phyloP scores from a whole-genome alignment of 805 yeast genomes.

The Candida maesae region DNA sequence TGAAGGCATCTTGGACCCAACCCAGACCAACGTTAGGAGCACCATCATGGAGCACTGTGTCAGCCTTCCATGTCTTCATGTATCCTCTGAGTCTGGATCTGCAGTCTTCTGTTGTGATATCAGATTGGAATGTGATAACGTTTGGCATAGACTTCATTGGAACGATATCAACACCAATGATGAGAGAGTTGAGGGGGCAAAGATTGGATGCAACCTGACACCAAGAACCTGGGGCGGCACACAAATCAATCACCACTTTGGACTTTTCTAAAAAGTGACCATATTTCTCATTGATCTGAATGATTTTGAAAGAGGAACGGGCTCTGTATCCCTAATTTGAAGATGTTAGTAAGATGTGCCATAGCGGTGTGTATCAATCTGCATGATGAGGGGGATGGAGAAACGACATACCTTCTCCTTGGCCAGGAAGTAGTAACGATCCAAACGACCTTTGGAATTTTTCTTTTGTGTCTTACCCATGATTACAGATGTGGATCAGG shows the following conservation, averaged over 20 bases:
- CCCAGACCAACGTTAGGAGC: conserved; percentile 99
- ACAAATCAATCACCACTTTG: conserved; percentile 92
- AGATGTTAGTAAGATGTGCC: no score
- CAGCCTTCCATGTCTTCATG: conserved; percentile 98
- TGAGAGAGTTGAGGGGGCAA: conserved; percentile 89
- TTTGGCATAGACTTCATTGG: conserved; percentile 97
- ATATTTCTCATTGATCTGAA: conserved; percentile 93
- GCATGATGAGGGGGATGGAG: not conserved
- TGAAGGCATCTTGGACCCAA: conserved; percentile 99
- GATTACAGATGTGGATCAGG: not conserved
- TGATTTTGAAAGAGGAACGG: conserved; percentile 93
- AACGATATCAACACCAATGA: conserved; percentile 98
- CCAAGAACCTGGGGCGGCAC: conserved; percentile 99
- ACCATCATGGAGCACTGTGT: conserved; percentile 97
- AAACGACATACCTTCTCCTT: conserved; percentile 63
- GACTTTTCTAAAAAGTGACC: conserved; percentile 94
- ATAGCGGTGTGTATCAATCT: not conserved
- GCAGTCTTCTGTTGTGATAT: conserved; percentile 97
- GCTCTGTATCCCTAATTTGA: conserved; percentile 97
- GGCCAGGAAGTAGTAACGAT: conserved; percentile 92
- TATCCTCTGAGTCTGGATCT: conserved; percentile 91
- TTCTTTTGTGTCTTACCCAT: conserved; percentile 95
- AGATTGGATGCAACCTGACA: conserved; percentile 96
- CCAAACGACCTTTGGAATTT: conserved; percentile 98
- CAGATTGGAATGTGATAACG: conserved; percentile 90